Evolutionary conservation across 768 basidiomycete genomes (phyloP).

Genomic region (Leccinum sublutescens): DNA sequence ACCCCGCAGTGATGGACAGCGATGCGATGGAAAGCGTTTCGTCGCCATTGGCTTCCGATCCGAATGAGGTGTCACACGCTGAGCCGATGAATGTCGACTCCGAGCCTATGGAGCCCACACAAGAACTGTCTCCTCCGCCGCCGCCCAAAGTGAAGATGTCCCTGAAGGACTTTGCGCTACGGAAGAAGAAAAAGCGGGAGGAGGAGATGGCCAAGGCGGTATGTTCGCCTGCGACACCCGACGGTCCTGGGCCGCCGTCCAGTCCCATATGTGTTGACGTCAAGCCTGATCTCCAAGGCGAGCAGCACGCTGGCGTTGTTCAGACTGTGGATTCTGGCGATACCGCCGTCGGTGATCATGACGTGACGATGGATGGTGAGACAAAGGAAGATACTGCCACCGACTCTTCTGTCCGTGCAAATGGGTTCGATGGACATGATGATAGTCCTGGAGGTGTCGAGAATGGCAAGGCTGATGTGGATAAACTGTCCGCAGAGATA

Average conservation of each 20-base stretch:
- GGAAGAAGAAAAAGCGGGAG: conserved; percentile 54
- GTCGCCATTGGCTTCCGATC: neutral
- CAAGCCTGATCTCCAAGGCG: conserved; percentile 16
- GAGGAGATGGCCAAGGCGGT: conserved; percentile 38
- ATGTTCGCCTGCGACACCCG: conserved; percentile 22
- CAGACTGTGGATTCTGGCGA: neutral
- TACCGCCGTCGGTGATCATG: conserved; percentile 4
- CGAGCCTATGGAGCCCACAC: neutral
- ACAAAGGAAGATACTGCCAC: neutral
- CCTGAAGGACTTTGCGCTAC: conserved; percentile 53
- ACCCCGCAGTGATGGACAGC: neutral
- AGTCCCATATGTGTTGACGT: conserved; percentile 22
- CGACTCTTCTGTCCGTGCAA: neutral
- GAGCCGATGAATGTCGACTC: conserved; percentile 8
- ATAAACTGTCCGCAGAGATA: neutral
- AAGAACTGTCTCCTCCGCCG: conserved; percentile 25
- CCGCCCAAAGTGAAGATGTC: conserved; percentile 54
- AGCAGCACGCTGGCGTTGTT: neutral
- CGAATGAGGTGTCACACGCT: conserved; percentile 4
- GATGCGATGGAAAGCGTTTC: neutral
- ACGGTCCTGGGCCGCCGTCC: conserved; percentile 8
- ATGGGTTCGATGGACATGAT: conserved; percentile 4
- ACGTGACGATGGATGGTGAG: conserved; percentile 11
- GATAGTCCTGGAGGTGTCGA: neutral
- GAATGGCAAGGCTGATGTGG: neutral